These are phyloP conservation scores for Cymbopogon flexuosus DNA, from an alignment of 202 grass and related monocot species.

Conservation along the genomic window DNA sequence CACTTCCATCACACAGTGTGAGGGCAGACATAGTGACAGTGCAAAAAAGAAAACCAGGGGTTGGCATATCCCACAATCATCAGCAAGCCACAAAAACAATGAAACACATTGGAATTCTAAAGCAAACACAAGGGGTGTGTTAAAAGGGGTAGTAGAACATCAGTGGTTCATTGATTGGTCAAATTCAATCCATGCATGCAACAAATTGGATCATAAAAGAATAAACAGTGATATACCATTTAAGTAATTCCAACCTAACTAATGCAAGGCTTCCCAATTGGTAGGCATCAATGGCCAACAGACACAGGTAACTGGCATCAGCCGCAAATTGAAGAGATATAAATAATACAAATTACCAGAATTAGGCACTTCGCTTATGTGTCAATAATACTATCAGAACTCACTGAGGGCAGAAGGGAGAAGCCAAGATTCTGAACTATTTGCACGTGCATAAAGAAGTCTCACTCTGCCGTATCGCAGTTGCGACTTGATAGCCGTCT, in stretches of 20 bases:
- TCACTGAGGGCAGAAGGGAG: background rate
- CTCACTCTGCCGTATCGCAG: background rate
- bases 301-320: background rate
- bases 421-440: conserved; percentile 1
- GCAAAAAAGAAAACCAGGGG: background rate
- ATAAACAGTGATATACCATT: background rate
- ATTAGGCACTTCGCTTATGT: background rate
- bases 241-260: conserved; percentile 10
- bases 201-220: background rate
- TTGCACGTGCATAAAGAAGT: background rate
- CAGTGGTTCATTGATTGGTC: background rate
- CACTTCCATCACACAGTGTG: conserved; percentile 4
- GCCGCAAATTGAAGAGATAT: background rate
- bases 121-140: background rate
- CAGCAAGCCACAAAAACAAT: background rate
- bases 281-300: background rate
- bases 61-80: background rate
- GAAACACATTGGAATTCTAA: background rate
- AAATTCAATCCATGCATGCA: background rate
- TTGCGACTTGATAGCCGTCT: background rate
- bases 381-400: conserved; percentile 6
- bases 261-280: background rate
- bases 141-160: conserved; percentile 2
- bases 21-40: background rate
- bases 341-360: background rate